Evolutionary conservation across 2,329 filamentous ascomycete genomes (phyloP).

Genomic region (Pseudogymnoascus sp.): DNA sequence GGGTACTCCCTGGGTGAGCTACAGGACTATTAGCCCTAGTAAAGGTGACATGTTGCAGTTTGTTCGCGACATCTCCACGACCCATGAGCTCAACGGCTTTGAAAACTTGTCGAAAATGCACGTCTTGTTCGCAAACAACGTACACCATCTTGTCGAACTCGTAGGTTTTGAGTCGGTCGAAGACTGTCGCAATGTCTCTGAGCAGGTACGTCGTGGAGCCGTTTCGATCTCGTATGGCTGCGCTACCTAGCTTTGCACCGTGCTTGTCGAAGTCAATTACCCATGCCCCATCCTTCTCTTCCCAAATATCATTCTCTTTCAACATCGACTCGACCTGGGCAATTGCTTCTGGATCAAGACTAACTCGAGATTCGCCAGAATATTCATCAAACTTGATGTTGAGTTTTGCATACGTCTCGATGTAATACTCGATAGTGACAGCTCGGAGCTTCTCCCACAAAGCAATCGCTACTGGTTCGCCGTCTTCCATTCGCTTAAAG

Average conservation of each 20-base stretch:
- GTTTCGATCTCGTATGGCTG: conserved; percentile 59
- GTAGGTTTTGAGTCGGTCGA: conserved; percentile 55
- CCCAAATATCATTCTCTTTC: conserved; percentile 52
- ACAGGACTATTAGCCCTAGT: neutral
- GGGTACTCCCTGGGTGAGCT: conserved; percentile 7
- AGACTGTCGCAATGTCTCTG: conserved; percentile 59
- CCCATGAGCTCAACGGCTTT: neutral
- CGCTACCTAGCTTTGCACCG: conserved; percentile 57
- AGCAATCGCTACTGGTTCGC: conserved; percentile 49
- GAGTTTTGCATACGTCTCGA: conserved; percentile 54
- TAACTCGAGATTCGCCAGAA: conserved; percentile 62
- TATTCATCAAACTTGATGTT: conserved; percentile 62
- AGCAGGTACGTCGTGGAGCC: conserved; percentile 63
- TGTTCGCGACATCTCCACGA: conserved; percentile 14
- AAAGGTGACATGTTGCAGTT: conserved; percentile 15
- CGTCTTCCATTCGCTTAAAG: conserved; percentile 62
- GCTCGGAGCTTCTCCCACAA: conserved; percentile 59
- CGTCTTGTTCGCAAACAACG: conserved; percentile 57
- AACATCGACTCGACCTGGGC: conserved; percentile 51
- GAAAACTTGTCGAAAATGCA: conserved; percentile 47
- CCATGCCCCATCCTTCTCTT: conserved; percentile 58
- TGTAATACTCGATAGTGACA: conserved; percentile 57
- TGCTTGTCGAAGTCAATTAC: conserved; percentile 66
- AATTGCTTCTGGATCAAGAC: conserved; percentile 48
- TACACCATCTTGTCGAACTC: conserved; percentile 64